Evolutionary conservation across 768 basidiomycete species (phyloP), one percentile per base, ranked within the genome.

Genomic region (Gloeophyllum trabeum): DNA sequence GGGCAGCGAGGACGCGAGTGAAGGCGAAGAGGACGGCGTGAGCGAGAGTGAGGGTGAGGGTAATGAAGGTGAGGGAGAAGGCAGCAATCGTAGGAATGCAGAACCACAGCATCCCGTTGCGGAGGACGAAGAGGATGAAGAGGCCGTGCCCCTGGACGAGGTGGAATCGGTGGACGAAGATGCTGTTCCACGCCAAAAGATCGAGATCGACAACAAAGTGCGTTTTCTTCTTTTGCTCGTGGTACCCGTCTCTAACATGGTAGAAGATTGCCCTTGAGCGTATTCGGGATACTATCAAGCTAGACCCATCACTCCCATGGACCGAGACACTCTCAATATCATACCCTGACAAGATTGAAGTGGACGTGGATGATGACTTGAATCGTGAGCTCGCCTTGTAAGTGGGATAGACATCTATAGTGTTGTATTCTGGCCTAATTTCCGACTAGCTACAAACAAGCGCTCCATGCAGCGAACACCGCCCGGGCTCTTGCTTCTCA

Each of bases 341-440:
- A 21, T 91, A 79, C 59, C 83, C 89, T 4, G 63, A 83, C 44
- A 69, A 70, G 16, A 80, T 88, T 43, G 71, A 80, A 3, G 81
- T 79, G 24, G 83, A 90, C 49, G 79, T 90, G 20, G 61, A 85
- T 41, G 85, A 92, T 59, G 94, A 98, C 60, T 70, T 99, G 20
- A 84, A 88, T 51, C 85, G 96, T 45, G 96, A 99, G 63, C 75
- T 97, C 34, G 87, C 90, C 14, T 97, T 99, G 92, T 98, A 59
- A 46, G 88, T 70, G 5, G 24, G 23, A 21, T 30, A 28, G 36
- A 41, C 7, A 25, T n/a, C 43, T n/a, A 28, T 19, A n/a, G 14
- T 35, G n/a, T n/a, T n/a, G n/a, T n/a, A n/a, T n/a, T n/a, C n/a
- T n/a, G n/a, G 21, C 23, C 43, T 43, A 35, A 18, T 13, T 40